Evolutionary conservation across 805 yeast genomes (phyloP), one percentile per base, ranked within the genome.

Genomic region (Candida takata): DNA sequence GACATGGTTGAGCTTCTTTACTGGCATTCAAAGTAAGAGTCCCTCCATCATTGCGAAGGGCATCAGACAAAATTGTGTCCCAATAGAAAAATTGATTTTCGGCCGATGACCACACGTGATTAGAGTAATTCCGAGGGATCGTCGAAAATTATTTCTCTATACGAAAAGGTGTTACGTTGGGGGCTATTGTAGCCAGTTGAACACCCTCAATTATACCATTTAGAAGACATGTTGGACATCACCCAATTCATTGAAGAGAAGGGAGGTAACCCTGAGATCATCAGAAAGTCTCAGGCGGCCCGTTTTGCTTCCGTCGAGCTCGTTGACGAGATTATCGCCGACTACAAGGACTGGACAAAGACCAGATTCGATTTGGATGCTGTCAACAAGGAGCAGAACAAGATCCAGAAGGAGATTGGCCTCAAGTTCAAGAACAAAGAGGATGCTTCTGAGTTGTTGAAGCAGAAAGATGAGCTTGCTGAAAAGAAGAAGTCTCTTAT

Each of bases 241-340:
- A 70, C 81, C 48, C 83, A 84, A 58, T 92, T 92, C 60, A 80
- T 92, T 51, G 95, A 79, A 51, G 98, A 92, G 58, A 90, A 87
- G 65, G 98, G 98, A 41, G 98, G 98, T 44, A 77, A 88, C 61
- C 96, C 98, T 29, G 90, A 88, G 49, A 69, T 69, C 36, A 86
- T 92, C 58, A 82, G 82, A 60, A 75, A 68, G 55, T 88, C 97
- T 26, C 98, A 92, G 64, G 77, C 68, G 61, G 95, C 94, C 44
- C 86, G 98, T 70, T 95, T 95, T 43, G 97, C 76, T 51, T 68
- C 92, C 24, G 97, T 88, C 35, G 98, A 92, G 64, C 56, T 92
- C 35, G 97, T 92, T 35, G 98, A 92, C 60, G 96, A 90, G 66
- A 88, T 92, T 60, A 85, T 92, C 58, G 71, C 67, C 44, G 95